phyloP scores from a whole-genome alignment of 768 basidiomycete genomes.

The Cyclocybe aegerita region DNA sequence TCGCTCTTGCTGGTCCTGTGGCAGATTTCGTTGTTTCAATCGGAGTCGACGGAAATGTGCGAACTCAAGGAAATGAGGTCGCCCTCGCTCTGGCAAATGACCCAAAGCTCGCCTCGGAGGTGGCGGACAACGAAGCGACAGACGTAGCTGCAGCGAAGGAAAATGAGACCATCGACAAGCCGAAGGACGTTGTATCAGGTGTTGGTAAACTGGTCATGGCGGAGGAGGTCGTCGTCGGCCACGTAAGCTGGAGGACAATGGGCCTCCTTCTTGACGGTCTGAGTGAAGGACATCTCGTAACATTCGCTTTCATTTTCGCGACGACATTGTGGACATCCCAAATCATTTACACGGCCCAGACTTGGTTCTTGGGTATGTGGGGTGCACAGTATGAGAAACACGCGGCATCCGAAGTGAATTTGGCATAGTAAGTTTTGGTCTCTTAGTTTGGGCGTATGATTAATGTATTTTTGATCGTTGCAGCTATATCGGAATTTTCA shows the following conservation, averaged over 20 bases:
- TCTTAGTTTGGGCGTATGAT: conserved; percentile 1
- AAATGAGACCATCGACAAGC: conserved; percentile 9
- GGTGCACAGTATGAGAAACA: conserved; percentile 40
- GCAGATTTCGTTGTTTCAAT: conserved; percentile 56
- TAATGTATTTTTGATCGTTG: background rate
- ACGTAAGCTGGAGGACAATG: conserved; percentile 24
- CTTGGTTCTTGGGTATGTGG: conserved; percentile 46
- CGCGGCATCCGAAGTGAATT: conserved; percentile 29
- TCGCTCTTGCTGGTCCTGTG: conserved; percentile 48
- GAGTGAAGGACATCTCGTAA: conserved; percentile 29
- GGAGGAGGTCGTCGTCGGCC: conserved; percentile 53
- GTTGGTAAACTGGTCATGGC: conserved; percentile 59
- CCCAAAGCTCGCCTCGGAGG: conserved; percentile 24
- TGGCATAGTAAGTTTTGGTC: conserved; percentile 32
- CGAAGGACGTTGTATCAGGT: background rate
- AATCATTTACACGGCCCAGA: conserved; percentile 27
- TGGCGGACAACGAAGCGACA: background rate
- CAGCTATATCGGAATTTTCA: conserved; percentile 48
- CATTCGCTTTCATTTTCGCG: conserved; percentile 31
- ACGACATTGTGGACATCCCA: conserved; percentile 24
- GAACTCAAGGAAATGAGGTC: conserved; percentile 41
- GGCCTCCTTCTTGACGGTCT: conserved; percentile 34
- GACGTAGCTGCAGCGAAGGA: conserved; percentile 24
- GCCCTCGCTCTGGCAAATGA: conserved; percentile 17
- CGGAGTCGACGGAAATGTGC: conserved; percentile 48